Evolutionary conservation across 306 rosid species (phyloP).

Genomic region (Mimosa pudica): DNA sequence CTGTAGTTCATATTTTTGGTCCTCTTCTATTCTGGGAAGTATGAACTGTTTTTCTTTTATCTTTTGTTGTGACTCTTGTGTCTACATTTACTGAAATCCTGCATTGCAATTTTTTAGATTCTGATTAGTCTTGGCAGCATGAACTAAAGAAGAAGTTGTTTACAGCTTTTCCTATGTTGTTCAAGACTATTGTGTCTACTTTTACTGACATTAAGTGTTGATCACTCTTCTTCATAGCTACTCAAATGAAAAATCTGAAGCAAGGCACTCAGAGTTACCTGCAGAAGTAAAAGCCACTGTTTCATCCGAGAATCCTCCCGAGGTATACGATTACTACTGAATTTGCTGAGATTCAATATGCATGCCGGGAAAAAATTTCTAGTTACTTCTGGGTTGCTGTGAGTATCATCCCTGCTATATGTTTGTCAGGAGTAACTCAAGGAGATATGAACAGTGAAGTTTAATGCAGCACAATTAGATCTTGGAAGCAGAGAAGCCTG

Average conservation of each 20-base stretch:
- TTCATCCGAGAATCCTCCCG: slow-evolving; percentile 35
- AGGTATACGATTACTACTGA: slow-evolving; percentile 47
- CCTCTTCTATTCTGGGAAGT: background rate
- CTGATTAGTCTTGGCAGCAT: slow-evolving; percentile 15
- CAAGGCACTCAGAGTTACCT: slow-evolving; percentile 59
- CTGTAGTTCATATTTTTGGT: background rate
- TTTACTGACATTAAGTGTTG: slow-evolving; percentile 41
- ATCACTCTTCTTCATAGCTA: slow-evolving; percentile 54
- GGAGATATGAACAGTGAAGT: slow-evolving; percentile 33
- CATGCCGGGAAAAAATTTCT: background rate
- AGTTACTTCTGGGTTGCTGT: slow-evolving; percentile 19
- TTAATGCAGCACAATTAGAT: slow-evolving; percentile 31
- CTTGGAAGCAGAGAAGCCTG: slow-evolving; percentile 13
- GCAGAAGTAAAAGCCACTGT: slow-evolving; percentile 50
- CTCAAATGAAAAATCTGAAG: slow-evolving; percentile 90
- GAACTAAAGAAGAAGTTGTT: background rate
- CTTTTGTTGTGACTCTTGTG: background rate
- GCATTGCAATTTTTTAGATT: background rate
- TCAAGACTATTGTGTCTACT: slow-evolving; percentile 16
- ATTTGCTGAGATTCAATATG: slow-evolving; percentile 8
- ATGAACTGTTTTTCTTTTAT: background rate
- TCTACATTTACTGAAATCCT: slow-evolving; percentile 6
- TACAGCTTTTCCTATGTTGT: slow-evolving; percentile 7
- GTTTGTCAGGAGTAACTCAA: slow-evolving; percentile 48
- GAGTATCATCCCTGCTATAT: slow-evolving; percentile 8